Evolutionary conservation across 2,329 filamentous ascomycete species (phyloP), one percentile per base, ranked within the genome.

Genomic region (Trichoderma citrinoviride): DNA sequence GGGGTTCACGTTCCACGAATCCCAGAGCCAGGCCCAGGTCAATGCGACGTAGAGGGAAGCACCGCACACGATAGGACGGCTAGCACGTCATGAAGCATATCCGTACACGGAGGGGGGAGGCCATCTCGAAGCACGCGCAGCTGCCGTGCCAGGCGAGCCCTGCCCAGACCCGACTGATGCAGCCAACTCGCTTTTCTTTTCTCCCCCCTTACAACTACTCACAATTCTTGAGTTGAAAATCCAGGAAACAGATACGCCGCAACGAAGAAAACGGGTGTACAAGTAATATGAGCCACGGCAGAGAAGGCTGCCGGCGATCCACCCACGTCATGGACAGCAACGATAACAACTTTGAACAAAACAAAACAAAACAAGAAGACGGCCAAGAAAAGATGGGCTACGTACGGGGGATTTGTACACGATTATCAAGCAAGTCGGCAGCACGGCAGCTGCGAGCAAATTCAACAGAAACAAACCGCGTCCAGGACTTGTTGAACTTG

Each of bases 271-370:
- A 41, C 10, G 10, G 33, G 10, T 21, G 53, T n/a, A n/a, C n/a
- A n/a, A n/a, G 23, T 44, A 37, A 25, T 58, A 23, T 21, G 58
- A 61, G 27, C 55, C 50, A 33, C 47, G 29, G 50, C 47, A 50
- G 56, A 47, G 46, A 63, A 40, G 50, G 23, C 10, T 6, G 15
- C 29, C 58, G n/a, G 33, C 49, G 47, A 50, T 66, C 64, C 64
- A 64, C 60, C 37, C 64, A 66, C 57, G 57, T 66, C 64, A 64
- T 56, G 64, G 50, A 66, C 56, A 61, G 27, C 46, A 65, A 54
- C 37, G 52, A 62, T 10, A 41, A 37, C 56, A 53, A 33, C 25
- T n/a, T n/a, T n/a, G n/a, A 52, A 40, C 37, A 37, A n/a, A 37
- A 12, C 33, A 37, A 37, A 52, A 40, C 37, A 37, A 37, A 37